A percentile compares a stretch with the other conserved stretches of the same genome.
Evolutionary conservation across 2,329 filamentous ascomycete genomes (phyloP).

Genomic region (Dendrostoma leiphaemia): DNA sequence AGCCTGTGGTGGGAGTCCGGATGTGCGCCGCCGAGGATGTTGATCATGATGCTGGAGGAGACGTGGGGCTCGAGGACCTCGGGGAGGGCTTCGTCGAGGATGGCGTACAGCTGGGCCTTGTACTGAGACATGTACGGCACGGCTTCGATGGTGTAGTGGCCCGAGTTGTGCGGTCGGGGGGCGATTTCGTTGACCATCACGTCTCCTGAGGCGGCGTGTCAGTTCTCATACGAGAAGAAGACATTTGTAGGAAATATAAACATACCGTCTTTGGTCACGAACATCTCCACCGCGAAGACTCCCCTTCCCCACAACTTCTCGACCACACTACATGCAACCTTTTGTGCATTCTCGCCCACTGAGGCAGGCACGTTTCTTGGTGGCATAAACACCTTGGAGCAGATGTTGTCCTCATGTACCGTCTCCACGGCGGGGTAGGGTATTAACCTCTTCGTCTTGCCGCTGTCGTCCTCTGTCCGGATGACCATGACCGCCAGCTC

Average conservation of each 20-base stretch:
- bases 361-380: slow-evolving; percentile 66
- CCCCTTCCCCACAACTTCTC: slow-evolving; percentile 81
- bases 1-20: slow-evolving; percentile 59
- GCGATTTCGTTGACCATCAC: slow-evolving; percentile 86
- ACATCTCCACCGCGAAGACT: slow-evolving; percentile 96
- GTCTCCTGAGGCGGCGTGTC: slow-evolving; percentile 35
- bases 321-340: slow-evolving; percentile 76
- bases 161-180: slow-evolving; percentile 81
- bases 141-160: slow-evolving; percentile 93
- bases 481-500: slow-evolving; percentile 95
- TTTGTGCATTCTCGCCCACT: slow-evolving; percentile 65
- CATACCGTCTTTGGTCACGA: slow-evolving; percentile 70
- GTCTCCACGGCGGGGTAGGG: slow-evolving; percentile 93
- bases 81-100: slow-evolving; percentile 63
- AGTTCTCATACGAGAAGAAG: slow-evolving; percentile 15
- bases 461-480: slow-evolving; percentile 70
- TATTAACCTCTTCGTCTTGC: slow-evolving; percentile 49
- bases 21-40: slow-evolving; percentile 70
- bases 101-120: slow-evolving; percentile 82
- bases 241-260: neutral
- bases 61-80: slow-evolving; percentile 57
- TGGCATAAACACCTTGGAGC: slow-evolving; percentile 87
- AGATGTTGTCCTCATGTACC: slow-evolving; percentile 91
- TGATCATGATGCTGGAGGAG: slow-evolving; percentile 71
- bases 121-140: slow-evolving; percentile 86